Base-by-base conservation (phyloP, 352 stramenopile genomes). In the Globisporangium megalacanthum region DNA sequence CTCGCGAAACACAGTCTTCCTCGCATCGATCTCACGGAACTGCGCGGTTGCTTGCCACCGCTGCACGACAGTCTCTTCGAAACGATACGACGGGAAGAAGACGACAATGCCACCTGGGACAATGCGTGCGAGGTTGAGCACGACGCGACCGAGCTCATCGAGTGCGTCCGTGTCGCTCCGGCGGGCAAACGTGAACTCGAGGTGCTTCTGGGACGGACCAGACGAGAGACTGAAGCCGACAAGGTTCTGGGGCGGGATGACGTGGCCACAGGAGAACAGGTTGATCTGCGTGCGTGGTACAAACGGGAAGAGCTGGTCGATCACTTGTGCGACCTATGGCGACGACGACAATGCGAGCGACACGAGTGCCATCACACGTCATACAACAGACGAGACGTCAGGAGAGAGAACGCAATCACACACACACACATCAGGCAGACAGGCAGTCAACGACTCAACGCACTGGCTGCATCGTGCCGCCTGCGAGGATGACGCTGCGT, bases 201-300 rank as follows among this genome's bases (percentile, higher is more conserved):
- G 80, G 52, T 89, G 83, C 45, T 89, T 79, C 19, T 87, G 76
- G 14, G 83, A 93, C 14, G 95, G 92, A 33, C 93, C 96, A 17
- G 64, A 70, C 10, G 77, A 75, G 19, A 93, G 60, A 25, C 69
- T 92, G 52, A 90, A 88, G 17, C 77, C 80, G 3, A 92, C 45
- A 22, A 99, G 79, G 68, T 99, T 97, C 57, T 88, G 73, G 0
- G 79, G 71, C 51, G 95, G 88, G 65, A 99, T 98, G 1, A 99
- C 96, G 69, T 99, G 97, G n/a, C 94, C 95, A 61, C 97, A 99
- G 0, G 95, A 98, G 72, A 99, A 99, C 2, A 97, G 68, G 56
- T 96, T 87, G n/a, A 99, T 82, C 1, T 73, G 56, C 42, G 77
- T 61, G 29, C 52, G 58, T n/a, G 78, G 68, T 0, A 97, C 54